A percentile compares a stretch with the other conserved stretches of the same genome.
Conservation (phyloP, 2,329 filamentous ascomycete genomes). For the Aspergillus flavus region DNA sequence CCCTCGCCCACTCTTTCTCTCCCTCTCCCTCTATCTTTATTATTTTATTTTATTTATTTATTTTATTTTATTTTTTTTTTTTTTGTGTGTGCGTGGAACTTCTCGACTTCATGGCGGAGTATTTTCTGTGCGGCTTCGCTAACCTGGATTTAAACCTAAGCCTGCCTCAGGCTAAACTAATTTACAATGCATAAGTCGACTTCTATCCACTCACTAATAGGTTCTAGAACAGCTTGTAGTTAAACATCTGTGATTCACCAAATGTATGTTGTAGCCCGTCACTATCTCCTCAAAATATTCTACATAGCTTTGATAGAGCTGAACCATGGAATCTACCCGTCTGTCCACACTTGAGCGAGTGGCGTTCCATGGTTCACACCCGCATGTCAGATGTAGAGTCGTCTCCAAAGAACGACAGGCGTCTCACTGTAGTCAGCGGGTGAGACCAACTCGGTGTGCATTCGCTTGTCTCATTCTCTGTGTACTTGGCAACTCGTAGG, state of each 20-base stretch:
- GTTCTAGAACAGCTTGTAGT: background rate
- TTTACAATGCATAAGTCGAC: background rate
- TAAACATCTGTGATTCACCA: background rate
- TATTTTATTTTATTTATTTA: too few relatives aligned
- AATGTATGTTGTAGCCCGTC: background rate
- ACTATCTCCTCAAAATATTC: background rate
- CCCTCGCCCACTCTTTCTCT: background rate
- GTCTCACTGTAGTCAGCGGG: background rate
- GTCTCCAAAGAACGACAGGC: background rate
- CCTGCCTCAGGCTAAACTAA: constrained; percentile 7
- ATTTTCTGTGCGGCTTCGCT: constrained; percentile 15
- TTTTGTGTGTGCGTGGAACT: background rate
- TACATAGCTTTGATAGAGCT: background rate
- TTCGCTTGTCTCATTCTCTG: background rate
- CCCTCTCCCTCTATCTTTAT: too few relatives aligned
- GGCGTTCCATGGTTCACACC: constrained; percentile 26
- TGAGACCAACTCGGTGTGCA: background rate
- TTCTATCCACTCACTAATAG: background rate
- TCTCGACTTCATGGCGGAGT: background rate
- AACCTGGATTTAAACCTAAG: constrained; percentile 12
- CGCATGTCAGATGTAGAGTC: constrained; percentile 5
- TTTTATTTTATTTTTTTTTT: background rate
- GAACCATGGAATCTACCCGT: constrained; percentile 20
- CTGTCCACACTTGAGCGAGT: constrained; percentile 3
- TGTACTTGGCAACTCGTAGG: background rate